phyloP scores from a whole-genome alignment of 163 green algal genomes.

The Scenedesmus sp. region DNA sequence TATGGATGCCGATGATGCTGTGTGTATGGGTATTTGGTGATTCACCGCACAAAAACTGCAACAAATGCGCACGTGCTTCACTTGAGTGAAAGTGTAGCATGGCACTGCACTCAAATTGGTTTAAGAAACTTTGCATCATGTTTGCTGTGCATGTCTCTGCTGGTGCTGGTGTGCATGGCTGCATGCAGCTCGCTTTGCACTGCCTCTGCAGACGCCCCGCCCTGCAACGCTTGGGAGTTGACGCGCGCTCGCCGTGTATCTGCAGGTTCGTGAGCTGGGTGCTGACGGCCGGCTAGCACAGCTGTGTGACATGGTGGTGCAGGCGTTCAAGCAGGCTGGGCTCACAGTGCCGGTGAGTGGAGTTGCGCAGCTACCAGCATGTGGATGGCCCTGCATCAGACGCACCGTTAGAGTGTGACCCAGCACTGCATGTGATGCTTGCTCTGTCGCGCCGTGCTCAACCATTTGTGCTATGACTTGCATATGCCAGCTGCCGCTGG shows the following conservation, averaged over 20 bases:
- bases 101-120: too few species aligned
- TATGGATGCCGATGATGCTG: too few species aligned
- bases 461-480: too few species aligned
- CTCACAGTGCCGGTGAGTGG: constrained; percentile 58
- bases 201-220: too few species aligned
- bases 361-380: neutral
- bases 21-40: too few species aligned
- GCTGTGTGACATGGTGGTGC: constrained; percentile 60
- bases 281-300: constrained; percentile 53
- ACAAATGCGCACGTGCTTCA: constrained; percentile 64
- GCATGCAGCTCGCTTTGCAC: neutral
- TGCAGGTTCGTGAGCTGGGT: constrained; percentile 58
- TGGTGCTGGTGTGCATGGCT: neutral
- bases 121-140: too few species aligned
- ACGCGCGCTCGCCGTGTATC: too few species aligned
- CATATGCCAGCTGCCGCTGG: too few species aligned
- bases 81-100: neutral
- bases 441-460: too few species aligned
- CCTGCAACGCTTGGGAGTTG: neutral
- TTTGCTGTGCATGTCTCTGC: neutral
- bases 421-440: neutral
- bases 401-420: too few species aligned
- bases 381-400: too few species aligned
- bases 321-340: constrained; percentile 53
- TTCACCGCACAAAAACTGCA: too few species aligned